These are phyloP conservation scores for Cytospora paraplurivora DNA, from an alignment of 2,329 filamentous ascomycete genomes.

Conservation along the genomic window DNA sequence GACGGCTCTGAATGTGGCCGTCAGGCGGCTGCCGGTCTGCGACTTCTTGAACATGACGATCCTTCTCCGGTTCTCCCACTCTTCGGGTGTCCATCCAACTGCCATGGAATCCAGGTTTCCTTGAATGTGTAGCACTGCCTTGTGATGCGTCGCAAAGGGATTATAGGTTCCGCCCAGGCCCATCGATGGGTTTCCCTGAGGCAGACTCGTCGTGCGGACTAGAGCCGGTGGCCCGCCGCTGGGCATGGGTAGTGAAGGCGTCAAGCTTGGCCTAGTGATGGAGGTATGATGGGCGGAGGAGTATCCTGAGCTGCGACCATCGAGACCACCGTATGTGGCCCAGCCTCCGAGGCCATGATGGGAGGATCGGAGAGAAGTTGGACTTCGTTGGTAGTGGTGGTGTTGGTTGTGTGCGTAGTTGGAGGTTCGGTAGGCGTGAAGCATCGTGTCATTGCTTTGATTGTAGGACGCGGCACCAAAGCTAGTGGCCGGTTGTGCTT, in stretches of 20 bases:
- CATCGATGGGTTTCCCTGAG: constrained; percentile 41
- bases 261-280: constrained; percentile 50
- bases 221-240: constrained; percentile 48
- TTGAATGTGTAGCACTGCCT: constrained; percentile 81
- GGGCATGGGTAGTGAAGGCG: constrained; percentile 51
- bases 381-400: constrained; percentile 29
- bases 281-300: constrained; percentile 48
- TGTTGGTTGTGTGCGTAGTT: constrained; percentile 44
- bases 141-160: constrained; percentile 69
- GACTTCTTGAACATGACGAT: constrained; percentile 86
- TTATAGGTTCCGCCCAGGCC: constrained; percentile 59
- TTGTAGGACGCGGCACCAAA: constrained; percentile 39
- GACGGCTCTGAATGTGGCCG: constrained; percentile 77
- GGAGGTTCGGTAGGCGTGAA: constrained; percentile 55
- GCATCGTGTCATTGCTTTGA: constrained; percentile 53
- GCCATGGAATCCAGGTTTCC: constrained; percentile 86
- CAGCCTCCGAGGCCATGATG: constrained; percentile 34
- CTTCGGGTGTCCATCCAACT: constrained; percentile 78
- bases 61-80: constrained; percentile 75
- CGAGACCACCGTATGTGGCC: constrained; percentile 42
- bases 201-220: constrained; percentile 59
- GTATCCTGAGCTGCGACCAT: constrained; percentile 44
- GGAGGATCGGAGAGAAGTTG: constrained; percentile 33
- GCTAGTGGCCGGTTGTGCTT: constrained; percentile 20
- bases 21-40: constrained; percentile 80